A percentile compares a stretch with the other conserved stretches of the same genome.
Conservation (phyloP, 2,329 filamentous ascomycete genomes). For the Ascochyta koolunga region DNA sequence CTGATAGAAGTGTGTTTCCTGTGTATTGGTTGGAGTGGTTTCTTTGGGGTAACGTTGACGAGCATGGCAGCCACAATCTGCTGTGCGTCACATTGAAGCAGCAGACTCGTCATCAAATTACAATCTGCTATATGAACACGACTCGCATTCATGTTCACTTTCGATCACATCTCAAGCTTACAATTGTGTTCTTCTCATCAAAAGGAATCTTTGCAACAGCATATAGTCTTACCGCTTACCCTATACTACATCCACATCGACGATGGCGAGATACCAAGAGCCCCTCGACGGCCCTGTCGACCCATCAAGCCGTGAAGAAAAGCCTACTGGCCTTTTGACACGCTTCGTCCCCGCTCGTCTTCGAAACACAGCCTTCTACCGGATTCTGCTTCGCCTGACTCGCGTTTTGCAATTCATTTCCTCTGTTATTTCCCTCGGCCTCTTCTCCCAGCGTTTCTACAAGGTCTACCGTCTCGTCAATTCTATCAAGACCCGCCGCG, state of each 20-base stretch:
- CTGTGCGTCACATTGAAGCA: neutral
- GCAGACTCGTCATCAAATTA: neutral
- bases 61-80: neutral
- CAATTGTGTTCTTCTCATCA: neutral
- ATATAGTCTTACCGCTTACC: neutral
- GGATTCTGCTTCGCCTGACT: conserved; percentile 43
- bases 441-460: conserved; percentile 52
- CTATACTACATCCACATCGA: neutral
- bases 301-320: conserved; percentile 15
- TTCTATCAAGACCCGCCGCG: conserved; percentile 35
- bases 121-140: neutral
- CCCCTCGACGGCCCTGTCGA: conserved; percentile 22
- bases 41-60: conserved; percentile 1
- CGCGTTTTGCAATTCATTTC: conserved; percentile 55
- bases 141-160: neutral
- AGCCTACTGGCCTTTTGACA: conserved; percentile 38
- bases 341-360: conserved; percentile 37
- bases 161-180: neutral
- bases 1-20: too few relatives aligned
- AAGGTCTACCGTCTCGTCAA: conserved; percentile 50
- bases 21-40: neutral
- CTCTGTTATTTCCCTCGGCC: conserved; percentile 50
- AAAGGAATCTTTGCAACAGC: neutral
- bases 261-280: conserved; percentile 17
- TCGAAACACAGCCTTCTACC: conserved; percentile 30